Evolutionary conservation across 129 eudicot species (phyloP), one percentile per base, ranked within the genome.

Genomic region (Kitagawia praeruptora): DNA sequence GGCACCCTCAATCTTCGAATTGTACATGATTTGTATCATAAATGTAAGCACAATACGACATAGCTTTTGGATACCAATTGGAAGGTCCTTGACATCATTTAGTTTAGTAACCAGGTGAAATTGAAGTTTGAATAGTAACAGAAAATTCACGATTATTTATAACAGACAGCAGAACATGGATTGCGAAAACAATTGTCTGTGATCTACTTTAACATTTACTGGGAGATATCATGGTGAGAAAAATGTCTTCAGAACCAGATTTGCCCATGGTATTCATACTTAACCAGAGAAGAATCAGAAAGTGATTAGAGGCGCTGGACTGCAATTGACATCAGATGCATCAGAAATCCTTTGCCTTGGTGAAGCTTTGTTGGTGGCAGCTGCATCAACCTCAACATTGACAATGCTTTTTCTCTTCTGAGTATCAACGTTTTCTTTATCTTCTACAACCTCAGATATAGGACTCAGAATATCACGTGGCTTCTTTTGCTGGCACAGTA

Each of bases 311-410:
- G 96, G 92, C 67, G 98, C 90, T 84, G 87, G 92, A 75, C 96
- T 90, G 85, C 91, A 87, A 79, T 89, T 96, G n/a, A 92, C 97
- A 88, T 95, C 98, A 72, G 96, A 85, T 76, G 87, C 87, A 86
- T 95, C 97, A 80, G 96, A 86, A 19, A 89, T 76, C 85, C 96
- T 85, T 82, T 90, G 93, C 83, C 93, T 90, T 18, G 98, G 96
- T 82, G 97, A 90, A 66, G 84, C 81, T 38, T 86, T 81, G 19
- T 88, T 81, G 77, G 76, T 87, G 14, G 98, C 93, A 27, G 98
- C 97, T 78, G 75, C 87, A 46, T 90, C 98, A 61, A 88, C 90
- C n/a, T 88, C 97, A 74, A 81, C 82, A 79, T 88, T 95, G 38
- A 87, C 71, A 28, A 95, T 84, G 54, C 81, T 86, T 71, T 92